Evolutionary conservation across 441 rosid species (phyloP).

Genomic region (Geranium incanum): DNA sequence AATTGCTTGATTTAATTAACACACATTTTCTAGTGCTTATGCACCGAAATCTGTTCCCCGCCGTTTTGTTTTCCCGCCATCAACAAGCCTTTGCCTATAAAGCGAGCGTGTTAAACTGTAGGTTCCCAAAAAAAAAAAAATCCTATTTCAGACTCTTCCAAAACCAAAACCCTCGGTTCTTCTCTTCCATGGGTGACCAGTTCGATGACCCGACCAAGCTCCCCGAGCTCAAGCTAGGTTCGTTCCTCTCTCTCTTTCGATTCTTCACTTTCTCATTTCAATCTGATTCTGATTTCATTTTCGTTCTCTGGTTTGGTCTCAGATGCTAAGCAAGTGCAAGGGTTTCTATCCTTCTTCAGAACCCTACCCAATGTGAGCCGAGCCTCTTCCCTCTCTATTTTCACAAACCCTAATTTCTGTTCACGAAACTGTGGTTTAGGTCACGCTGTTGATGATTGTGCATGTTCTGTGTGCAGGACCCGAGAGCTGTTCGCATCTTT

Average conservation of each 20-base stretch:
- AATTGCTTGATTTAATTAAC: no score
- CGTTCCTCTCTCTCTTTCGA: background rate
- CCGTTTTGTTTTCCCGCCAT: constrained; percentile 1
- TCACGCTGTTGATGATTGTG: background rate
- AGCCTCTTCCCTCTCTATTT: background rate
- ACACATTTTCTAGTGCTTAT: no score
- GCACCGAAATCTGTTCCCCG: background rate
- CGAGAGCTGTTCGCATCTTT: constrained; percentile 77
- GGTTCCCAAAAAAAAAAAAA: background rate
- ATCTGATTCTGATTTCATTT: background rate
- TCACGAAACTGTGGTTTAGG: background rate
- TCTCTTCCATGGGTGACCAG: constrained; percentile 40
- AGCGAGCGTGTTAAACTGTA: background rate
- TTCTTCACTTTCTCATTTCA: constrained; percentile 15
- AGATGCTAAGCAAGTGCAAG: constrained; percentile 96
- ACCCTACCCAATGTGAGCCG: constrained; percentile 66
- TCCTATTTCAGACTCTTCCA: constrained; percentile 8
- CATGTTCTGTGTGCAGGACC: constrained; percentile 42
- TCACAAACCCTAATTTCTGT: constrained; percentile 6
- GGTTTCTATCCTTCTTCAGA: constrained; percentile 93
- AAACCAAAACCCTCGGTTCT: background rate
- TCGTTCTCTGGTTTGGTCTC: constrained; percentile 17
- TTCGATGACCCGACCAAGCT: constrained; percentile 59
- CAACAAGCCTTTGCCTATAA: background rate
- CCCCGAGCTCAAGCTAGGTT: constrained; percentile 92